phyloP scores from a whole-genome alignment of 371 early-diverging fungal genomes.

The Mortierella sp. region DNA sequence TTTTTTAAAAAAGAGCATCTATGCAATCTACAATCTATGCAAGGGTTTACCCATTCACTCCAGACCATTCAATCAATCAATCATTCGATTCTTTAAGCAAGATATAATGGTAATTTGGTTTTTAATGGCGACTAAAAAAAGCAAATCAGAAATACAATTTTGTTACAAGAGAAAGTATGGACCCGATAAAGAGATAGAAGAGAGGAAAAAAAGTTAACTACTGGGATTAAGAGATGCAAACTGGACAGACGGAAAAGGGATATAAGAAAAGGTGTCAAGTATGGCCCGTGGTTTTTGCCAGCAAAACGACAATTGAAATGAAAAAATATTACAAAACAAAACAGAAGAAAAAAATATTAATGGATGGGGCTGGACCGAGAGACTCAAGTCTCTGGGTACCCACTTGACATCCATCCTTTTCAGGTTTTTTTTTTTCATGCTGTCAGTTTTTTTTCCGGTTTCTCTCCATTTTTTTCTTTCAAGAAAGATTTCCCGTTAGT shows the following conservation, averaged over 20 bases:
- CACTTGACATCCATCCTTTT: slow-evolving; percentile 8
- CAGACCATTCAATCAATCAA: too few species aligned
- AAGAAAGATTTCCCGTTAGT: slow-evolving; percentile 1
- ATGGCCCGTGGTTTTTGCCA: slow-evolving; percentile 10
- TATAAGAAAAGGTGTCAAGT: slow-evolving; percentile 11
- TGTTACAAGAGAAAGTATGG: slow-evolving; percentile 37
- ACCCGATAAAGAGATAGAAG: slow-evolving; percentile 17
- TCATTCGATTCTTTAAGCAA: not conserved
- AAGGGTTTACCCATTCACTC: too few species aligned
- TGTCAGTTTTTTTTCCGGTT: not conserved
- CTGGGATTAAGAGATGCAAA: slow-evolving; percentile 6
- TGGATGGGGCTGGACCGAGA: slow-evolving; percentile 2
- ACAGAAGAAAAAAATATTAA: slow-evolving; percentile 9
- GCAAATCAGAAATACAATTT: slow-evolving; percentile 35
- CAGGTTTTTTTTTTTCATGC: slow-evolving; percentile 4
- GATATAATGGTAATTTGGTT: slow-evolving; percentile 9
- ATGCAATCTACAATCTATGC: too few species aligned
- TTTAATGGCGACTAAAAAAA: slow-evolving; percentile 16
- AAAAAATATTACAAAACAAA: slow-evolving; percentile 17
- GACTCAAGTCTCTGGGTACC: not conserved
- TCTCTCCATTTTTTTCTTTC: slow-evolving; percentile 4
- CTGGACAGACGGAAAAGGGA: slow-evolving; percentile 20
- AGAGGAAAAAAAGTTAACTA: slow-evolving; percentile 8
- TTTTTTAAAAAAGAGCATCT: too few species aligned
- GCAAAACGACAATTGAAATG: slow-evolving; percentile 7